These are phyloP conservation scores for Calonectria pteridis DNA, from an alignment of 2,329 filamentous ascomycete species.

Conservation along the genomic window DNA sequence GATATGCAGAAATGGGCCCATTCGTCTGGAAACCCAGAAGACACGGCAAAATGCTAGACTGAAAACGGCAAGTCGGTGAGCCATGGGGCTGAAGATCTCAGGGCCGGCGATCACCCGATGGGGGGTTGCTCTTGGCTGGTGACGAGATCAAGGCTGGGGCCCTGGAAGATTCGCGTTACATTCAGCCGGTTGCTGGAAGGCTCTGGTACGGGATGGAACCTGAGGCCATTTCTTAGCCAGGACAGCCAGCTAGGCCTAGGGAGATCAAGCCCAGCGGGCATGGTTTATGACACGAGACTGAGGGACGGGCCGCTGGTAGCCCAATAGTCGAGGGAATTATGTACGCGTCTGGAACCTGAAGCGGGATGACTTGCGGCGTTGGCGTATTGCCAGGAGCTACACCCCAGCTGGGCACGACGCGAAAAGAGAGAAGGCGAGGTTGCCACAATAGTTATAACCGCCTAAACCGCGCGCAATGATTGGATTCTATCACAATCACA, in stretches of 20 bases:
- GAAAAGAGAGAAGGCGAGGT: slow-evolving; percentile 26
- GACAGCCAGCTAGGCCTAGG: neutral
- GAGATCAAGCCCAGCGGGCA: slow-evolving; percentile 18
- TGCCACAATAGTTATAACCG: slow-evolving; percentile 10
- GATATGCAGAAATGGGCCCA: slow-evolving; percentile 44
- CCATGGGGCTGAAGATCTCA: slow-evolving; percentile 41
- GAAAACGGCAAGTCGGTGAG: slow-evolving; percentile 39
- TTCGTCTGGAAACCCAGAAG: slow-evolving; percentile 32
- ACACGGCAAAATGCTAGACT: slow-evolving; percentile 36
- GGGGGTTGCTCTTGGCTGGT: slow-evolving; percentile 22
- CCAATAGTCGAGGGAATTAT: slow-evolving; percentile 26
- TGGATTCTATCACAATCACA: neutral
- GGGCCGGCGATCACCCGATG: slow-evolving; percentile 39
- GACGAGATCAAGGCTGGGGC: slow-evolving; percentile 21
- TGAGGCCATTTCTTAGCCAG: neutral
- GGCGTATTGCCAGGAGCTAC: slow-evolving; percentile 3
- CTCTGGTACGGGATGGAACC: slow-evolving; percentile 13
- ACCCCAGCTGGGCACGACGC: neutral
- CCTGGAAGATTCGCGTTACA: slow-evolving; percentile 28
- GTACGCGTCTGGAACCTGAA: slow-evolving; percentile 2
- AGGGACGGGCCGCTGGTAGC: slow-evolving; percentile 44
- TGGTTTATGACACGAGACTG: slow-evolving; percentile 26
- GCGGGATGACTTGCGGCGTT: slow-evolving; percentile 3
- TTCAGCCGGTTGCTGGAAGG: slow-evolving; percentile 15
- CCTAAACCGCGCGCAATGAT: slow-evolving; percentile 17